Base-by-base conservation (phyloP, 129 eudicot genomes). In the Flaveria linearis region DNA sequence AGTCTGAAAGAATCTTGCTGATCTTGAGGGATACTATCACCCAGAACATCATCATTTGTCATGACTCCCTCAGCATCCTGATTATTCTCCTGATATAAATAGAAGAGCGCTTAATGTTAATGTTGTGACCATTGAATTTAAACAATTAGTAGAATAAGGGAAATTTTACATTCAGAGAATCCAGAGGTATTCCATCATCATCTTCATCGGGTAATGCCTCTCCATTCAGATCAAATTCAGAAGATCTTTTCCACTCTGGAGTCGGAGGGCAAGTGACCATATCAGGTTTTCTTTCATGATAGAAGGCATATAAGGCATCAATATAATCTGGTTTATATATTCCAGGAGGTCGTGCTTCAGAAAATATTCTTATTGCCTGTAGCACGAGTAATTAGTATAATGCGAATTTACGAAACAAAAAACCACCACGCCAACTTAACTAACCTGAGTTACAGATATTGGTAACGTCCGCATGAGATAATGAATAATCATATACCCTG, bases 331-430 rank as follows among this genome's bases (percentile, higher is more conserved):
- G 85, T 70, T 95, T 95, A 83, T 95, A 94, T 69, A 95, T 95
- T 69, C 99, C 99, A 3, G 99, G 99, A 2, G 99, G 97, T 5
- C 99, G 99, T 23, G 90, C 92, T 53, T 87, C 97, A 63, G 95
- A 76, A 89, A 95, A 95, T 76, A 84, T 76, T 68, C 84, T 73
- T 45, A 95, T 86, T 43, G 99, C 99, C 99, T 95, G 81, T 75
- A 82, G 3, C 63, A 30, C 69, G 20, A 50, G 56, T 68, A 71
- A 43, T 36, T 9, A 28, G 60, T 5, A 18, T 50, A 25, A 23
- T 56, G 26, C 9, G 7, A 28, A 17, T 26, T 52, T 23, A 25
- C 39, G 3, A 14, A 47, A 51, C 72, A 72, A 18, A 4, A 41
- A 82, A 51, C 60, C 47, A 80, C 63, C 18, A 42, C 22, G 65